Evolutionary conservation across 2,329 filamentous ascomycete genomes (phyloP), one percentile per base, ranked within the genome.

Genomic region (Sclerotinia sclerotiorum): DNA sequence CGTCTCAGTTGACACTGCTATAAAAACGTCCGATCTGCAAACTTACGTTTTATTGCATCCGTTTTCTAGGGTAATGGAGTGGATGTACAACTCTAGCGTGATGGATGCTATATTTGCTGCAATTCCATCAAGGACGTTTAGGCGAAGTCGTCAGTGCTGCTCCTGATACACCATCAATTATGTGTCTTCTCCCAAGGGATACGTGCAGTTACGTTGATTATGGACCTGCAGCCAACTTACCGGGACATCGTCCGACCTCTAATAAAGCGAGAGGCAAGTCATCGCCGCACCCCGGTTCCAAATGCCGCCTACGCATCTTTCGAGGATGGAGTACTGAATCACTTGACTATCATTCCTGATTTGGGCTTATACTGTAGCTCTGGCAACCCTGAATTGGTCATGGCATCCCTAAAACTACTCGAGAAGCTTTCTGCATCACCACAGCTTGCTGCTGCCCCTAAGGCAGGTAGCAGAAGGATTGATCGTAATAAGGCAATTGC

Each of bases 1-100:
- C 70, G 83, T 96, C 42, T 82, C 87, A 35, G 88, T 97, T 21
- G 93, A 97, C 77, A 81, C 85, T 13, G 87, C 90, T 21, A 92
- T 97, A 72, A 85, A 85, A 54, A 85, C 92, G 5, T 90, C 89
- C 3, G 91, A 91, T 68, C 82, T 98, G 5, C 87, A 88, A 62
- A 85, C 86, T 7, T 99, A 99, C 77, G 88, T 95, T 69, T 87
- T 88, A 32, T 85, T 97, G 65, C 96, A 99, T 80, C 94, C 96
- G 0, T 99, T 98, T 76, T 89, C 92, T 3, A 88, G 96, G 69
- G 90, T 97, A 21, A 97, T 98, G 91, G 95, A 99, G 77, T 98
- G 95, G 93, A 87, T 99, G 80, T 97, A 97, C 79, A 97, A 97
- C 77, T 92, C 96, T 75, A 92, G 90, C 72, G 92, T 97, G 29